Percentiles rank a stretch among this genome's conserved stretches.
These are phyloP conservation scores for Catharanthus roseus DNA, from an alignment of 257 asterid species.

Conservation along the genomic window DNA sequence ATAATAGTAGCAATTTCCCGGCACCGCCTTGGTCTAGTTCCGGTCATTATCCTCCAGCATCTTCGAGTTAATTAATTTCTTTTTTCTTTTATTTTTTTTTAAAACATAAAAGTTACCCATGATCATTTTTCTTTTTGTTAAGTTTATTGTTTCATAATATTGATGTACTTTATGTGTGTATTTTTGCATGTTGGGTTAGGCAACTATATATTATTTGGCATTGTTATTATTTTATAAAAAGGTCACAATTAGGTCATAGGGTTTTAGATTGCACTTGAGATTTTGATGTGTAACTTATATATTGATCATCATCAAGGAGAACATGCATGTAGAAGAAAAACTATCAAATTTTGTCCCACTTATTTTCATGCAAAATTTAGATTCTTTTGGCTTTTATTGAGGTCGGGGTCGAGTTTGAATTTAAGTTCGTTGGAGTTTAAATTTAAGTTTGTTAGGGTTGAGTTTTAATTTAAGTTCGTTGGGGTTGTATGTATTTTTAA, in stretches of 20 bases:
- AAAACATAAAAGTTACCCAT: background rate
- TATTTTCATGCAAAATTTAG: too few relatives aligned
- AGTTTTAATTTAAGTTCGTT: too few relatives aligned
- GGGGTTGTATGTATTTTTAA: too few relatives aligned
- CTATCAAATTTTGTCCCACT: too few relatives aligned
- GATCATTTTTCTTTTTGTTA: background rate
- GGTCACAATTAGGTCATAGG: conserved; percentile 11
- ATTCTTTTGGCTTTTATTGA: too few relatives aligned
- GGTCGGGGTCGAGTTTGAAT: too few relatives aligned
- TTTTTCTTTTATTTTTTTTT: background rate
- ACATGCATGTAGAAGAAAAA: conserved; percentile 7
- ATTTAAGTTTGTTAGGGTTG: too few relatives aligned
- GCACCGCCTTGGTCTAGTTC: conserved; percentile 49
- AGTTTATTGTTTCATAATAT: conserved; percentile 4
- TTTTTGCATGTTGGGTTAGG: conserved; percentile 21
- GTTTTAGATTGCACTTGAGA: conserved; percentile 12
- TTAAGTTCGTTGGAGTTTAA: too few relatives aligned
- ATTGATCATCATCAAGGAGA: conserved; percentile 20
- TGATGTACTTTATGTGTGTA: conserved; percentile 10
- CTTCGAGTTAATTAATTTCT: conserved; percentile 52
- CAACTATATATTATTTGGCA: background rate
- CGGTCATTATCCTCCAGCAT: conserved; percentile 53
- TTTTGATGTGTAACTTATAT: conserved; percentile 8
- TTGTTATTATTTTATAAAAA: conserved; percentile 11
- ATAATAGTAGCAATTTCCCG: conserved; percentile 22